These are phyloP conservation scores for Pyrus hybrid DNA, from an alignment of 331 rosid genomes.

Conservation along the genomic window DNA sequence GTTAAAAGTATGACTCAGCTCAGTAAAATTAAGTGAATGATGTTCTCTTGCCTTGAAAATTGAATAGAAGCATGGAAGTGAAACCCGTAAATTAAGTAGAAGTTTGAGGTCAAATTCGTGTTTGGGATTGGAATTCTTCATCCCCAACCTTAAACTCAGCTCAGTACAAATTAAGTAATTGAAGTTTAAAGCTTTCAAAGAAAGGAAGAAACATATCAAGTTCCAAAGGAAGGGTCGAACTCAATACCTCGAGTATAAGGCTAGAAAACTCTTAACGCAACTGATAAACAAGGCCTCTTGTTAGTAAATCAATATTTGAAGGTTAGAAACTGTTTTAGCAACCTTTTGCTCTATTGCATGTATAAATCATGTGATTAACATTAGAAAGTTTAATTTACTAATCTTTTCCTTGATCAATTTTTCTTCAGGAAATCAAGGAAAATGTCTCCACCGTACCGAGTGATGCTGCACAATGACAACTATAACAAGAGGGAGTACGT, in stretches of 20 bases:
- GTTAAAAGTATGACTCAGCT: neutral
- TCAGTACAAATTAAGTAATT: neutral
- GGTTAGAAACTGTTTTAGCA: neutral
- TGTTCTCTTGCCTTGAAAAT: no score
- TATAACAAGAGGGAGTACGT: slow-evolving; percentile 85
- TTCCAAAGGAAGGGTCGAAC: neutral
- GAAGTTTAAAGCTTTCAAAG: neutral
- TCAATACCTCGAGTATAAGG: neutral
- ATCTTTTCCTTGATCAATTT: neutral
- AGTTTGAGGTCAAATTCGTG: no score
- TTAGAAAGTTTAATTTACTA: neutral
- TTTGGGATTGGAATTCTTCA: no score
- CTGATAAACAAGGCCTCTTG: neutral
- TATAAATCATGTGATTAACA: neutral
- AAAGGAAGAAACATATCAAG: neutral
- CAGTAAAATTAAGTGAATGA: no score
- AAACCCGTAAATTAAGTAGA: no score
- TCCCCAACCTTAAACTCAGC: no score
- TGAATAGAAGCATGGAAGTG: no score
- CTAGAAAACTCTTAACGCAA: neutral
- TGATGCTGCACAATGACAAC: slow-evolving; percentile 79
- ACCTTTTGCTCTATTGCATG: neutral
- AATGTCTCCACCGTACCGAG: slow-evolving; percentile 75
- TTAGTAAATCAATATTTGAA: neutral
- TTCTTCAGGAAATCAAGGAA: slow-evolving; percentile 54